These are phyloP conservation scores for Apostasia ramifera DNA, from an alignment of 106 monocot species.

Conservation along the genomic window DNA sequence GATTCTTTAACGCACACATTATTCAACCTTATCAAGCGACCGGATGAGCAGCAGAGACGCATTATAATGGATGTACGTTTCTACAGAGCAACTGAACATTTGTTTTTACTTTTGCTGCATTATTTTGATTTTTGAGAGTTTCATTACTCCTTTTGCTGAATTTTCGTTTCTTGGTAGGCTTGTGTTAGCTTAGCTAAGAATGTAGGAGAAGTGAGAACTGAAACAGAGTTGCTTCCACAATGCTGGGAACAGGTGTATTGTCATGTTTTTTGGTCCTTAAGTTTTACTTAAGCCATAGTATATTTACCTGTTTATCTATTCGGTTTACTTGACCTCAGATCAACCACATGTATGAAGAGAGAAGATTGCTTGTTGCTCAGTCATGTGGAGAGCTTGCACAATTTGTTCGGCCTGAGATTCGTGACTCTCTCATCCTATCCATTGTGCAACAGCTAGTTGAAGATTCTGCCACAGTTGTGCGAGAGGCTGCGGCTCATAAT, in stretches of 20 bases:
- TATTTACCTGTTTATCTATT: background rate
- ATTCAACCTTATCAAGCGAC: conserved; percentile 96
- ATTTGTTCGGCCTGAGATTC: conserved; percentile 91
- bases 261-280: background rate
- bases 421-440: conserved; percentile 95
- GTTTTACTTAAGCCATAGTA: background rate
- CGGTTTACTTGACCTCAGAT: conserved; percentile 42
- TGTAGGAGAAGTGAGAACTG: conserved; percentile 98
- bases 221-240: conserved; percentile 99
- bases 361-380: conserved; percentile 89
- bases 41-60: conserved; percentile 89
- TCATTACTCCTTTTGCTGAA: too few relatives aligned
- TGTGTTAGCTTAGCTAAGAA: conserved; percentile 92
- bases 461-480: conserved; percentile 89
- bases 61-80: conserved; percentile 95
- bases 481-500: conserved; percentile 93
- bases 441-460: conserved; percentile 95
- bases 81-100: background rate
- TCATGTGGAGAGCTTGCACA: conserved; percentile 97
- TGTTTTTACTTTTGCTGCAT: background rate
- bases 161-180: conserved; percentile 38
- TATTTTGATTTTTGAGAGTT: background rate
- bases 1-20: conserved; percentile 93
- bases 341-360: conserved; percentile 93
- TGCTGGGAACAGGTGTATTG: conserved; percentile 95